Percentiles rank a stretch among this genome's conserved stretches.
Evolutionary conservation across 2,329 filamentous ascomycete species (phyloP).

Genomic region (Fusarium sp.): DNA sequence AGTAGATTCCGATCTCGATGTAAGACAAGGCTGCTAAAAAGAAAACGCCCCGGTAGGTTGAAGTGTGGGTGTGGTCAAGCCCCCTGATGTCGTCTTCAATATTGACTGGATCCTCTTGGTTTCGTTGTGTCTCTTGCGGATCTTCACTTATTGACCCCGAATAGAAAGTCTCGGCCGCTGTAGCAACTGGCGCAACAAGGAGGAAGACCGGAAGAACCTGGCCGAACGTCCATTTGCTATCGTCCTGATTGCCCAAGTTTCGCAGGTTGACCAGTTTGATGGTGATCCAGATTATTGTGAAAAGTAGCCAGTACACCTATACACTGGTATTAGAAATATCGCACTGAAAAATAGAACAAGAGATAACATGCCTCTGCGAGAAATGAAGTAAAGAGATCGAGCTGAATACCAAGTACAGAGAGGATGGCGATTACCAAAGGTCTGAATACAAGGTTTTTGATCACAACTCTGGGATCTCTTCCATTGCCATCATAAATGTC

Average conservation of each 20-base stretch:
- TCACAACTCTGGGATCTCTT: no score
- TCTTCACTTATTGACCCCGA: no score
- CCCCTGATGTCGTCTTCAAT: not conserved
- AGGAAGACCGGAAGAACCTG: constrained; percentile 11
- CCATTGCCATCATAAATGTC: not conserved
- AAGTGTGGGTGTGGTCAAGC: not conserved
- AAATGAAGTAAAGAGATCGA: constrained; percentile 1
- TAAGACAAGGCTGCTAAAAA: not conserved
- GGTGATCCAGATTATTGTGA: not conserved
- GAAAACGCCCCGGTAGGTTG: not conserved
- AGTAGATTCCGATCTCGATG: not conserved
- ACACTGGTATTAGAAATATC: not conserved
- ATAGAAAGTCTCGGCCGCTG: not conserved
- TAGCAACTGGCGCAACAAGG: not conserved
- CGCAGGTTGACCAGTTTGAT: not conserved
- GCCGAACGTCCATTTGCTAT: constrained; percentile 14
- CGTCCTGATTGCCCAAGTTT: rapidly evolving
- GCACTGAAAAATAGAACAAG: not conserved
- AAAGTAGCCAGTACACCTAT: constrained; percentile 2
- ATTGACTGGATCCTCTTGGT: not conserved
- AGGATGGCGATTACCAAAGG: not conserved
- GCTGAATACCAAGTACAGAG: not conserved
- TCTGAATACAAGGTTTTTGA: no score
- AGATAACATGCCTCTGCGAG: constrained; percentile 3
- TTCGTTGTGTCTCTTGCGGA: no score